Evolutionary conservation across 345 rosid genomes (phyloP).

Genomic region (Salix caprea): DNA sequence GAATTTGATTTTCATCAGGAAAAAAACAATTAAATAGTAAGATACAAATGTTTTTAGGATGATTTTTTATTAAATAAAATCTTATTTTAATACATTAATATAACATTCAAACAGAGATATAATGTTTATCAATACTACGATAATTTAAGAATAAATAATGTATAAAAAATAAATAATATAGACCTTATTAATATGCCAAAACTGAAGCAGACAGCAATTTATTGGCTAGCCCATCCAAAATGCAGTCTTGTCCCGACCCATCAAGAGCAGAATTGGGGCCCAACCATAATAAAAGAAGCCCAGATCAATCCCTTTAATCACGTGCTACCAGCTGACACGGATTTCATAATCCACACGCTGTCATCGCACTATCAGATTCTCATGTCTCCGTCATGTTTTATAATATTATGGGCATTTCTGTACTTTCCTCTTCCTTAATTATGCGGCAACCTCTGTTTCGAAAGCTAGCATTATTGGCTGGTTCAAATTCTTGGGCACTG

Average conservation of each 20-base stretch:
- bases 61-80: too few species aligned
- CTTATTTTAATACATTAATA: too few species aligned
- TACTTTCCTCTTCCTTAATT: neutral
- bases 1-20: too few species aligned
- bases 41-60: too few species aligned
- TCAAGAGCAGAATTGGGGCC: neutral
- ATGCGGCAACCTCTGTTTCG: slow-evolving; percentile 19
- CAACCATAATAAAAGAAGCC: neutral
- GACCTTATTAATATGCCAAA: too few species aligned
- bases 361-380: slow-evolving; percentile 23
- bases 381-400: slow-evolving; percentile 14
- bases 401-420: slow-evolving; percentile 3
- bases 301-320: neutral
- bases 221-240: neutral
- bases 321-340: slow-evolving; percentile 13
- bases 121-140: too few species aligned
- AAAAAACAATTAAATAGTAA: too few species aligned
- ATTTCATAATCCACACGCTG: slow-evolving; percentile 7
- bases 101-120: too few species aligned
- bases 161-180: neutral
- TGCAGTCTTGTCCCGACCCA: neutral
- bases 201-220: too few species aligned
- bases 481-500: too few species aligned
- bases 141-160: too few species aligned
- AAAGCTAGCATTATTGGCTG: neutral